Base-by-base conservation (phyloP, 1,284 basidiomycete genomes). In the Pseudozyma hubeiensis region DNA sequence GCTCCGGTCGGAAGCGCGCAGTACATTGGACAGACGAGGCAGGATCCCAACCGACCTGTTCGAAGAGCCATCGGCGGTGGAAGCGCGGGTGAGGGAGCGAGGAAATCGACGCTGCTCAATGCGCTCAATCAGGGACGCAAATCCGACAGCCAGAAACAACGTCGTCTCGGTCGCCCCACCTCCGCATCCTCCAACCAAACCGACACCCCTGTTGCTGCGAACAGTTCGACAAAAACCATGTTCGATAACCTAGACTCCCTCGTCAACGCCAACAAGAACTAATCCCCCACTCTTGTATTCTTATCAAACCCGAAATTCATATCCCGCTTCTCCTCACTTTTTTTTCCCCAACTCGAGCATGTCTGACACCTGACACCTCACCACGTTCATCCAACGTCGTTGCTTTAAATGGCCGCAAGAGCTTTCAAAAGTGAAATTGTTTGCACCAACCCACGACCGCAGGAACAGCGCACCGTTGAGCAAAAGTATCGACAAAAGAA, bases 31-130 rank as follows among this genome's bases (percentile, higher is more conserved):
- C 33, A 71, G 48, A 50, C 30, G 19, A 44, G 50, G 1, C 52
- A 67, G 29, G 73, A 75, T 58, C 67, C 67, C n/a, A 62, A 51
- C 47, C 49, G 40, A 34, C 67, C 72, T 0, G 51, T 67, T 1
- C 33, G 65, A 0, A 34, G 63, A 3, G 58, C 64, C 0, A 17
- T 69, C 0, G 56, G 68, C 39, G 39, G 34, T 11, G 44, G 13
- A 35, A 24, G 31, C 13, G 43, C 48, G 8, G 31, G 11, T 16
- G 40, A 16, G 8, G 5, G 14, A 30, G 16, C 16, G 29, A 19
- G 47, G 0, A 24, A 24, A 24, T 31, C 43, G 13, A 7, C 7
- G 6, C 30, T 40, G 3, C 17, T 45, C 11, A 52, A 52, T 19
- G 49, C 51, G 9, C 40, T 61, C 11, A 41, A 35, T 19, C 11